Evolutionary conservation across 2,329 filamentous ascomycete species (phyloP), one percentile per base, ranked within the genome.

Genomic region (Aspergillus aculeatinus): DNA sequence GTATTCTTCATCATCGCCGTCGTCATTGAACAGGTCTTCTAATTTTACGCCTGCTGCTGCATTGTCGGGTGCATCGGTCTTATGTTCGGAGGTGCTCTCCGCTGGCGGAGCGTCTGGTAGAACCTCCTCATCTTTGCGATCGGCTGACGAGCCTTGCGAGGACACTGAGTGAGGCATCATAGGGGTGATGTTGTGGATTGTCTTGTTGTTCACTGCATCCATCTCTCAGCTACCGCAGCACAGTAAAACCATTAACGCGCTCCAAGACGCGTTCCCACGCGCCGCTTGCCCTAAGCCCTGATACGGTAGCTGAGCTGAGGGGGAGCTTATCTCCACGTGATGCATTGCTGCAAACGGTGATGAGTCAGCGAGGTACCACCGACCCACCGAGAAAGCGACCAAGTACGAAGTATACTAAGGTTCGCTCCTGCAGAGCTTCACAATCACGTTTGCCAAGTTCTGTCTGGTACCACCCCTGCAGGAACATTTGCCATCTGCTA

Each of bases 21-120:
- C 83, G 60, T 85, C 80, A 67, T 89, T 87, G 55, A 88, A 60
- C n/a, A 66, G 77, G 57, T 85, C 83, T 63, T 87, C 85, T 19
- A 89, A 68, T 31, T 80, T 81, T 47, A 80, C 72, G 27, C 74
- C 69, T 12, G 54, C 60, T 47, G 65, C 66, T 52, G 63, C 63
- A 25, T 65, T 67, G 23, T 64, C 60, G 14, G 58, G 48, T 16
- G 55, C 63, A 25, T 55, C 58, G 12, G 58, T 33, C 12, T 16
- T 12, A 27, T 49, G 60, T 25, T 66, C 52, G 2, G 31, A 19
- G 39, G 35, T 49, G 9, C 59, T 57, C 9, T 65, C 58, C 16
- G 59, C n/a, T 25, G 64, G 42, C 51, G 72, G 70, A n/a, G 72
- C 74, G 60, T 82, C 80, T n/a, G 80, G 77, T 12, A 77, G 67